Evolutionary conservation across 441 rosid genomes (phyloP), one percentile per base, ranked within the genome.

Genomic region (Bruguiera hainesii): DNA sequence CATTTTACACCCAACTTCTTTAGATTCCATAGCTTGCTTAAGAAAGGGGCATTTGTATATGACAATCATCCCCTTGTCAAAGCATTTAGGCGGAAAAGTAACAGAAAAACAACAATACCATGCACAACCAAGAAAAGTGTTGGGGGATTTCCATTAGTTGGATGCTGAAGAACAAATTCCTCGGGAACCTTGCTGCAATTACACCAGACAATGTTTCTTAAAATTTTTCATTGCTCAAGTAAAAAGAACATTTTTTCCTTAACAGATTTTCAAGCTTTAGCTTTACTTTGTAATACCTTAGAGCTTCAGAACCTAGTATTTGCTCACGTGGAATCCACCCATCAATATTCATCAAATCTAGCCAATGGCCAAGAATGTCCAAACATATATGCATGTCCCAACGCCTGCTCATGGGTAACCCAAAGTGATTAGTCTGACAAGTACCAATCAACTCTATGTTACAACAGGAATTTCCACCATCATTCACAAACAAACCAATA

Each of bases 251-350:
- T 2, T 11, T 16, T 20, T 18, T 7, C 37, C 30, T 23, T 39
- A 26, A 33, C 19, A 52, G 35, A 69, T 56, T 42, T 7, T 37
- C 16, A 74, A 65, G 67, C 60, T 59, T 63, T 46, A 64, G 76
- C 68, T 31, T 64, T 62, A 63, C 7, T 62, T 63, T 63, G 74
- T 62, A 56, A 46, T 79, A 96, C 98, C 99, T 96, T 73, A 81
- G 84, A 66, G 99, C 94, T 88, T 96, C 99, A 77, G 89, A 86
- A 66, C 98, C 98, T 68, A 93, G 74, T 71, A 96, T 87, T 83
- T 91, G 98, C 75, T 87, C 98, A 42, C 98, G 93, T 13, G 98
- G 99, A 80, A 96, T 91, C 99, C 99, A 96, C 56, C 97, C 97
- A 65, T 90, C 93, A 39, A 84, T 75, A 57, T 90, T 90, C 86